Base-by-base conservation (phyloP, 495 filamentous ascomycete species). In the Aspergillus biplanus region DNA sequence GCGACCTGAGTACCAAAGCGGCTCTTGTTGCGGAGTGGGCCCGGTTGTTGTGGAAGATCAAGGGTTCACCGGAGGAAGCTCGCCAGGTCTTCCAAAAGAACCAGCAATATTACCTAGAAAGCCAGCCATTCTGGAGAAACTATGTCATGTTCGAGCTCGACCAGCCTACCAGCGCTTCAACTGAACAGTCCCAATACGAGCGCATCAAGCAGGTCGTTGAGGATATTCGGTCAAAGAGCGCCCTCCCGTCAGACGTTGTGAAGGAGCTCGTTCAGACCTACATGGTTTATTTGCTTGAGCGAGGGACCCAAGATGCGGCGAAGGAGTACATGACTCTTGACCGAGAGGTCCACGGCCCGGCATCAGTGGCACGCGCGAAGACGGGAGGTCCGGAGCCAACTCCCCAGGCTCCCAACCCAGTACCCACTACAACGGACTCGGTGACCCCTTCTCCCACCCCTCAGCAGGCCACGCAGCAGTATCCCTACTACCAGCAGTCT, bases 11-110 rank as follows among this genome's bases (percentile, higher is more conserved):
- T 68, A 89, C 91, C 33, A 97, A 96, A 73, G 94, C 92, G 15
- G 90, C 89, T 3, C 82, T 97, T 37, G 91, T 95, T 47, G 90
- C 90, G 3, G 91, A 96, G 71, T 97, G 92, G 92, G 96, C 96
- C 15, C 85, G 84, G 12, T 78, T 98, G 39, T 70, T 98, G 53
- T 97, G 93, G 92, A 96, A 92, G 75, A 87, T 92, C 71, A 92
- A 95, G 78, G 94, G 92, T 7, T 88, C 87, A 0, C 79, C 87
- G 11, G 91, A 93, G 35, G 93, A 95, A 69, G 94, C 95, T 32
- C 89, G 96, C 8, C 83, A 90, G 55, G 88, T 97, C 0, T 99
- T 90, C 79, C 78, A 89, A 63, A 89, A 87, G 69, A 92, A 96
- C 68, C 83, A 91, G 56, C 87, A 93, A 65, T 91, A 88, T 81